Percentiles rank a stretch among this genome's conserved stretches.
phyloP scores from a whole-genome alignment of 179 eudicot species.

The Drosera spatulata region DNA sequence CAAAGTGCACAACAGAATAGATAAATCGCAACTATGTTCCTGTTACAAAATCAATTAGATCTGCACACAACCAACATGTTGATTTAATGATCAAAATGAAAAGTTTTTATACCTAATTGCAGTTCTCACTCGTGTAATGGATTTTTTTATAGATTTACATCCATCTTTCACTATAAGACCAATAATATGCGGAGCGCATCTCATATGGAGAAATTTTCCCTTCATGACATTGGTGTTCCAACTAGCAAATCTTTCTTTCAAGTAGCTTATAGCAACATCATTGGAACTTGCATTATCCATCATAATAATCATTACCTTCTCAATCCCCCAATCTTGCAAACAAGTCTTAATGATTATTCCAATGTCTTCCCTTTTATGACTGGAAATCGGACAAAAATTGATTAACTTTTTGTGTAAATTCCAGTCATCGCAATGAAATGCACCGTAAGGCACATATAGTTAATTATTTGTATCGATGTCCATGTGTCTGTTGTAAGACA shows the following conservation, averaged over 20 bases:
- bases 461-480: slow-evolving; percentile 8
- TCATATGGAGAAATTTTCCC: slow-evolving; percentile 6
- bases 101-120: slow-evolving; percentile 1
- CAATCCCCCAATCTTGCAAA: slow-evolving; percentile 13
- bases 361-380: slow-evolving; percentile 2
- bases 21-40: no score
- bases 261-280: slow-evolving; percentile 3
- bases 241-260: slow-evolving; percentile 3
- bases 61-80: no score
- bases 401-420: slow-evolving; percentile 12
- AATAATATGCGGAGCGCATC: slow-evolving; percentile 8
- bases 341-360: slow-evolving; percentile 7
- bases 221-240: slow-evolving; percentile 1
- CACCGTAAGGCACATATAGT: slow-evolving; percentile 7
- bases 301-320: background rate
- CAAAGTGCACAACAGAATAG: no score
- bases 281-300: no score
- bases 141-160: background rate
- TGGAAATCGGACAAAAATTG: slow-evolving; percentile 13
- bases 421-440: slow-evolving; percentile 16
- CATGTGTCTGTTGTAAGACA: slow-evolving; percentile 14
- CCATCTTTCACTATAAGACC: slow-evolving; percentile 4
- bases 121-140: background rate
- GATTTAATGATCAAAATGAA: background rate
- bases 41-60: no score